Conservation (phyloP, 352 stramenopile genomes). For the Elongisporangium undulatum region DNA sequence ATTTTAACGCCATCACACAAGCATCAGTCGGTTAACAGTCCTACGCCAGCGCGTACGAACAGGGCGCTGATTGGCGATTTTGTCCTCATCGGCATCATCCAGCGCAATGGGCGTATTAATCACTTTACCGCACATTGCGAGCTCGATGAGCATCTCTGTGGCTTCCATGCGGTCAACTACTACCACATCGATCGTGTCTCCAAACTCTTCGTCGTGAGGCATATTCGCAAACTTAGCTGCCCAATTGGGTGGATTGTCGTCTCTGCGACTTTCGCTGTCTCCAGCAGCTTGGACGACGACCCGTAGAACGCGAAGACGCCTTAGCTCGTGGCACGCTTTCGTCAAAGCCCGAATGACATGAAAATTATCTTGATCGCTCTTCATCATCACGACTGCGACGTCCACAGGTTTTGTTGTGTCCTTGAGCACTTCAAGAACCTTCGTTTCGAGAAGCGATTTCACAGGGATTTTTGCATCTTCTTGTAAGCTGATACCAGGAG, state of each 20-base stretch:
- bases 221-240: conserved; percentile 45
- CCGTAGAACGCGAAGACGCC: conserved; percentile 40
- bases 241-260: conserved; percentile 22
- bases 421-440: conserved; percentile 27
- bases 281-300: conserved; percentile 52
- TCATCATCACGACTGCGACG: conserved; percentile 62
- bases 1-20: conserved; percentile 20
- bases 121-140: conserved; percentile 55
- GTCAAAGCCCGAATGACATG: conserved; percentile 46
- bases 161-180: conserved; percentile 56
- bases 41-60: conserved; percentile 25
- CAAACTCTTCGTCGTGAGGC: conserved; percentile 42
- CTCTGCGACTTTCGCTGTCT: conserved; percentile 10
- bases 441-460: conserved; percentile 4
- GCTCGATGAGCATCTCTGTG: conserved; percentile 64
- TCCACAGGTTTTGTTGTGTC: conserved; percentile 33
- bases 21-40: conserved; percentile 44
- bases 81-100: conserved; percentile 3
- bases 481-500: conserved; percentile 4
- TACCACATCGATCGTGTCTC: conserved; percentile 61
- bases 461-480: conserved; percentile 10
- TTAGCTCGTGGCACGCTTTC: conserved; percentile 37
- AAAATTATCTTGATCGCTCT: conserved; percentile 47
- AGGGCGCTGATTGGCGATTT: not conserved
- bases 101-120: conserved; percentile 43